Base-by-base conservation (phyloP, 352 stramenopile species). In the Ophiocytium majus region DNA sequence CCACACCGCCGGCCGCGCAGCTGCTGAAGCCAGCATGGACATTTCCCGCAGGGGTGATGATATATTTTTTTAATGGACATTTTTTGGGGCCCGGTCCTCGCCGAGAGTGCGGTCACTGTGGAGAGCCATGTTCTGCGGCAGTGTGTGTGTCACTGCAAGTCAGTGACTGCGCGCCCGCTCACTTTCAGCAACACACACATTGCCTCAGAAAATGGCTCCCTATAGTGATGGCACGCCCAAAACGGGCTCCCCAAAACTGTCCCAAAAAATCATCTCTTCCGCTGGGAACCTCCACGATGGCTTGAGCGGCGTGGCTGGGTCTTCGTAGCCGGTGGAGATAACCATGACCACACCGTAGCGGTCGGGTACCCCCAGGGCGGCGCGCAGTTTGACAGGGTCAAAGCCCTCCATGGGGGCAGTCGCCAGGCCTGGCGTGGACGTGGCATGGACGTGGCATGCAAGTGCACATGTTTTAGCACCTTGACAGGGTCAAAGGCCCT, bases 391-490 rank as follows among this genome's bases (percentile, higher is more conserved):
- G 63, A 50, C 17, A 36, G 36, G 76, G 81, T 91, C 89, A 64
- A 90, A 91, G 66, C 89, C 89, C 64, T 91, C 89, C 89, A 91
- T 91, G 9, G 86, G 83, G 32, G 74, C 74, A 23, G 88, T 90
- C 14, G 78, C 83, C 19, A 91, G 86, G n/a, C 89, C 89, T 81
- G n/a, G n/a, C n/a, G 32, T 17, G 32, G n/a, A 57, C 32, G 37
- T 36, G 50, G 34, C 10, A 57, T 89, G 76, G n/a, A 86, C 85
- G 23, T 64, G n/a, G n/a, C n/a, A n/a, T n/a, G n/a, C n/a, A n/a
- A n/a, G n/a, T n/a, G n/a, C n/a, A n/a, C n/a, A n/a, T n/a, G n/a
- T n/a, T n/a, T n/a, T n/a, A n/a, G n/a, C n/a, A 91, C 83, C 34
- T 87, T 82, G 63, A 50, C 17, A 36, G 36, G 76, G 81, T 91